Conservation (phyloP, 2,329 filamentous ascomycete species). For the Xenosphaeropsis pyriputrescens region DNA sequence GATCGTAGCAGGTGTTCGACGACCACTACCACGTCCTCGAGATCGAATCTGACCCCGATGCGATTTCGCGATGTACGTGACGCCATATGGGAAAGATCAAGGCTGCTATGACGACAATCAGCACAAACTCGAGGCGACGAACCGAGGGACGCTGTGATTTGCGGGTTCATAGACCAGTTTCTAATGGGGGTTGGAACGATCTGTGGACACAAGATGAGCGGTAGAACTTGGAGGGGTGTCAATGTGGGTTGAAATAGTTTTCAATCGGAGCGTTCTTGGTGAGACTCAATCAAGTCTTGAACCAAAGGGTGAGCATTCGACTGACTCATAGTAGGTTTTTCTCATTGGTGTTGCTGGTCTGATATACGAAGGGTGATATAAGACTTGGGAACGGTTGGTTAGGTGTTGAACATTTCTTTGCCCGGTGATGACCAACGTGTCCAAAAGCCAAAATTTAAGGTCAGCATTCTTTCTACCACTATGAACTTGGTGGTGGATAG, state of each 20-base stretch:
- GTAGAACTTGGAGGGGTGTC: too few relatives aligned
- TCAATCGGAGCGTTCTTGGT: constrained; percentile 20
- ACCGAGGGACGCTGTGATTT: constrained; percentile 2
- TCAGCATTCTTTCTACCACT: constrained; percentile 14
- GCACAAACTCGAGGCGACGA: constrained; percentile 15
- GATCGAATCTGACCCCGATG: too few relatives aligned
- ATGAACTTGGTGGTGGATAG: constrained; percentile 7
- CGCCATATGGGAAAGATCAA: not conserved
- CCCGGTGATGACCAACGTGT: constrained; percentile 21
- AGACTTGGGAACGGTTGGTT: constrained; percentile 4
- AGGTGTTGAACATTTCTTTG: constrained; percentile 6
- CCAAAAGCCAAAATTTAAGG: constrained; percentile 24
- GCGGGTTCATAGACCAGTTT: constrained; percentile 4
- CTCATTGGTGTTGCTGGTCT: constrained; percentile 1
- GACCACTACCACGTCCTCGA: too few relatives aligned
- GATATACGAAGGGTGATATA: constrained; percentile 2
- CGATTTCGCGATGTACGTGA: too few relatives aligned
- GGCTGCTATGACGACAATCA: constrained; percentile 15
- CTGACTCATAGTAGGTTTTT: constrained; percentile 3
- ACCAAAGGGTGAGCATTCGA: too few relatives aligned
- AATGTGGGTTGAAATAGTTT: constrained; percentile 14
- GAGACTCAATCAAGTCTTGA: too few relatives aligned
- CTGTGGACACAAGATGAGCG: not conserved
- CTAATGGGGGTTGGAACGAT: constrained; percentile 7
- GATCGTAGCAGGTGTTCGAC: constrained; percentile 17